Evolutionary conservation across 2,329 filamentous ascomycete species (phyloP), one percentile per base, ranked within the genome.

Genomic region (Fusarium sp.): DNA sequence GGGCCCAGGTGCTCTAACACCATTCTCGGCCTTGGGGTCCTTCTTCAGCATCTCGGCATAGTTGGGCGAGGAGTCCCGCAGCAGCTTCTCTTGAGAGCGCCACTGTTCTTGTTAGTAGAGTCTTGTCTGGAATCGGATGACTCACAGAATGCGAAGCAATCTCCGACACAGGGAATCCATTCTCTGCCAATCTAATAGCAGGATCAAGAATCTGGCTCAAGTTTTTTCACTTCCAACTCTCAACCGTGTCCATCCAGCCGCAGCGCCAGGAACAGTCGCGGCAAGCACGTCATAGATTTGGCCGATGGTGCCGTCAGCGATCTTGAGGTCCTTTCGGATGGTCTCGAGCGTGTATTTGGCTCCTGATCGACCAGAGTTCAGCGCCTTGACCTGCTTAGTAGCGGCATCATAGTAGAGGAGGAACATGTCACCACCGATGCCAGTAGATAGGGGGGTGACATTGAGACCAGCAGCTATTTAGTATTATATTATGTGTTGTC

Each of bases 361-460:
- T 6, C 94, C 92, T 5, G 95, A 91, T 32, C 97, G 92, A n/a
- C 97, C 97, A 2, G 95, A 98, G 23, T 99, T 99, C 83, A 98
- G 86, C 11, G 95, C 94, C 64, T 92, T 92, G 10, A 98, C 92
- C 73, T 93, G 93, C 80, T 93, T 93, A 0, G 92, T 94, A 77
- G 92, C 90, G 48, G 95, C 94, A 81, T 97, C 90, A 86, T 96
- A 98, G 87, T 91, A 98, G 39, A 98, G 90, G 82, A 95, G 95
- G 85, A 98, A 99, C 92, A 98, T 95, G 84, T 99, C 97, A 72
- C 97, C 97, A 67, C 97, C 97, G 70, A 99, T 98, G 45, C 97
- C 97, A 1, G 97, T 98, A 7, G 94, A 97, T 68, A 92, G 92
- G 9, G 97, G 97, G 0, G 96, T 98, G 80, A 98, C 90, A 84